Evolutionary conservation across 2,329 filamentous ascomycete species (phyloP), one percentile per base, ranked within the genome.

Genomic region (Dactylellina parvicollis): DNA sequence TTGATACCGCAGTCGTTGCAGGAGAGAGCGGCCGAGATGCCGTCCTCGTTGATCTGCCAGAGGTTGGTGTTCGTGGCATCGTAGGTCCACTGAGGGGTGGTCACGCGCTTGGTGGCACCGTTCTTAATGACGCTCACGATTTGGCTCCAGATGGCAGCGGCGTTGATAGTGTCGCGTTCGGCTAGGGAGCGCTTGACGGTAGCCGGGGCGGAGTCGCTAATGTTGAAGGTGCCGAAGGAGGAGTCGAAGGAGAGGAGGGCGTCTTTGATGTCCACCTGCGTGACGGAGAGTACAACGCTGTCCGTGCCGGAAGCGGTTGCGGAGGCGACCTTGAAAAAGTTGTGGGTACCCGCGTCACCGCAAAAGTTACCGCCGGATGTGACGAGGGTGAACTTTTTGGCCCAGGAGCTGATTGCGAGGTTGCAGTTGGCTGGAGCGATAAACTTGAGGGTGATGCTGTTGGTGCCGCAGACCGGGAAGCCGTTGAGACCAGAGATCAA

Each of bases 311-410:
- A 38, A 4, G 20, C 3, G 49, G 30, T 18, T 3, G 42, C 44
- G 3, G 52, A 8, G 9, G 32, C 22, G 12, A 67, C 34, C 16
- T 59, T 57, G 36, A 7, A 67, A 12, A 49, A 67, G 16, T 67
- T 67, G 46, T 67, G 52, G 5, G 30, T 7, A 7, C 62, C 52
- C 8, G 47, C 62, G n/a, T n/a, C 24, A 52, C 62, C 62, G 26
- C 62, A 67, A 28, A 59, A 67, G 32, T 59, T 52, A 4, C 62
- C 62, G 12, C 62, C 62, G 16, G 52, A 40, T 4, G 62, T 67
- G 12, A 67, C 42, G 9, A 67, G 30, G 14, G 26, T 52, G 44
- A 66, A 38, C 2, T 4, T 32, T 5, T 59, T 59, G 7, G 24
- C 14, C 62, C 62, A 67, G 4, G 14, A 44, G 7, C 20, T 14